Evolutionary conservation across 148 eudicot genomes (phyloP).

Genomic region (Beta vulgaris): DNA sequence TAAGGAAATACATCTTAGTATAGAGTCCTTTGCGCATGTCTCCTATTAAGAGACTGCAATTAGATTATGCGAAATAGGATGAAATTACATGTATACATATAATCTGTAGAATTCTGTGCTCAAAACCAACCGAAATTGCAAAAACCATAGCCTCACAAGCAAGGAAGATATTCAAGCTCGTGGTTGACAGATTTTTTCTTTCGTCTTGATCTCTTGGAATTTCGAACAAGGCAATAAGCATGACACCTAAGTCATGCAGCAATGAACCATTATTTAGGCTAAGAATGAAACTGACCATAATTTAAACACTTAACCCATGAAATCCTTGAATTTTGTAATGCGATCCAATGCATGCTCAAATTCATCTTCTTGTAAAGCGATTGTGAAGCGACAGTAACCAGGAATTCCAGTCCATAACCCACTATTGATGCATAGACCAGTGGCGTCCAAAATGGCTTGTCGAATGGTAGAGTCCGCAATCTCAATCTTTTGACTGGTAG

Average conservation of each 20-base stretch:
- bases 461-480: constrained; percentile 66
- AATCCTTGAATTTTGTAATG: constrained; percentile 52
- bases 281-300: background rate
- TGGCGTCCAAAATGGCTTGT: constrained; percentile 63
- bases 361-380: constrained; percentile 71
- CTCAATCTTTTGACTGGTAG: constrained; percentile 38
- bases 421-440: constrained; percentile 83
- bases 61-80: too few species aligned
- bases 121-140: too few species aligned
- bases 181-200: background rate
- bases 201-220: background rate
- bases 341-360: constrained; percentile 68
- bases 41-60: too few species aligned
- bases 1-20: too few species aligned
- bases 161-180: background rate
- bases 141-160: background rate
- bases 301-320: constrained; percentile 17
- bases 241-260: constrained; percentile 23
- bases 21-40: too few species aligned
- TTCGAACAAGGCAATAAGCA: background rate
- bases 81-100: too few species aligned
- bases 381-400: constrained; percentile 82
- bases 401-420: constrained; percentile 89
- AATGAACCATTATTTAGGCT: constrained; percentile 7
- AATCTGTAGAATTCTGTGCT: too few species aligned